These are phyloP conservation scores for Larix sibirica DNA, from an alignment of 83 land plant genomes.

Conservation along the genomic window DNA sequence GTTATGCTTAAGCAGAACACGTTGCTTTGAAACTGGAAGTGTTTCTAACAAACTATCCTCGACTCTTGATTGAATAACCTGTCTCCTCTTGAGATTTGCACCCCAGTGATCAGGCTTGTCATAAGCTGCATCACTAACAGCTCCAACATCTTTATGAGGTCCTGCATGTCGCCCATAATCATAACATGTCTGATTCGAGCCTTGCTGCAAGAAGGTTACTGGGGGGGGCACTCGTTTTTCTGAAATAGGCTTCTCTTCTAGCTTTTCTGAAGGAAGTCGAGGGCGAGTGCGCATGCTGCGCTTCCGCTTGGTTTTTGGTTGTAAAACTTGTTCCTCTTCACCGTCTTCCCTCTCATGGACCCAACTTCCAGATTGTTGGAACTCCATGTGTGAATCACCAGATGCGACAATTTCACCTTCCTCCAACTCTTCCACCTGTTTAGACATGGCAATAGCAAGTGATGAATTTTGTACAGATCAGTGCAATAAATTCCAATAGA, in stretches of 20 bases:
- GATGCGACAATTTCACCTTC: conserved; percentile 99
- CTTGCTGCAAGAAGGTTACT: conserved; percentile 33
- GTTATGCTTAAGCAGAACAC: conserved; percentile 35
- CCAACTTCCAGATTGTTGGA: conserved; percentile 88
- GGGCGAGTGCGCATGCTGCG: conserved; percentile 84
- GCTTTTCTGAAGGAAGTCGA: conserved; percentile 48
- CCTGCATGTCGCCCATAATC: conserved; percentile 31
- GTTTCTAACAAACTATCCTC: conserved; percentile 14
- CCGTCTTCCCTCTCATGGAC: conserved; percentile 80
- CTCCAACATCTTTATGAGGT: conserved; percentile 29
- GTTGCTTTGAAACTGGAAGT: conserved; percentile 24
- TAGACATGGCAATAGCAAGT: neutral
- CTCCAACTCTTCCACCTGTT: conserved; percentile 87
- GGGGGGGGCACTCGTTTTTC: conserved; percentile 30
- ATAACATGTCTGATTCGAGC: conserved; percentile 26
- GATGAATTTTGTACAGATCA: neutral
- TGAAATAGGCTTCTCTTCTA: conserved; percentile 44
- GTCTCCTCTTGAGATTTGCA: conserved; percentile 30
- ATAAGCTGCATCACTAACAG: conserved; percentile 21
- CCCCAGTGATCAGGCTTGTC: conserved; percentile 37
- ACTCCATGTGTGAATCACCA: conserved; percentile 86
- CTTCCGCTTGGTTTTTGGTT: conserved; percentile 88
- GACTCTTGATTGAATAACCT: conserved; percentile 33
- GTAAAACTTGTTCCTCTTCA: conserved; percentile 89
- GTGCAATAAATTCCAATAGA: neutral